Evolutionary conservation across 1,139 yeast species (phyloP), one percentile per base, ranked within the genome.

Genomic region (Diutina mesorugosa): DNA sequence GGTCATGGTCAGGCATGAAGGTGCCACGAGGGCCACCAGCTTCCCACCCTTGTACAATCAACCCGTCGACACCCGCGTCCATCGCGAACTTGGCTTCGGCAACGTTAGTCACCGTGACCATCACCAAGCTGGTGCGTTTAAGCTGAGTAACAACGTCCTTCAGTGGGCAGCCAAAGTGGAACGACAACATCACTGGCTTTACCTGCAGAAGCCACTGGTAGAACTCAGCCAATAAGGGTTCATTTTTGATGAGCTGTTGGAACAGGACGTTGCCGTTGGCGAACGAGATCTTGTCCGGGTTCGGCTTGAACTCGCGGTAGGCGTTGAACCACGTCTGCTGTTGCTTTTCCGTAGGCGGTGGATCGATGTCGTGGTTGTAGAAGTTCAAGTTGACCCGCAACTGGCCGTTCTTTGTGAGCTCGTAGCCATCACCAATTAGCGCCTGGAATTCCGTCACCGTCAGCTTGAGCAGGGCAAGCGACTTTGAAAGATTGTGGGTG

Each of bases 1-100:
- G 74, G 60, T 77, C 81, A 21, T 61, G 63, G 16, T 61, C 62
- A 2, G 61, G 61, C 9, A 70, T 59, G 58, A 73, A 78, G 60
- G 72, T 73, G 1, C 83, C 84, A 47, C 83, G 64, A 61, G 79
- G 83, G 0, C 83, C 83, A 51, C 83, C 83, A 2, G 83, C 83
- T 62, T 78, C 83, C 63, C 69, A 73, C 0, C 83, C 83, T 64
- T 79, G 84, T 45, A 73, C 66, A 3, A 76, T 66, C 6, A 78
- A 64, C 3, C 79, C 82, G 61, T 76, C 77, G 9, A 71, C 69
- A 0, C 69, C 70, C 0, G 60, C 52, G 0, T 64, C 64, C 4
- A 66, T 30, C 6, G 69, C 61, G 14, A 61, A 54, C 18, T 61
- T 50, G 0, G 76, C 77, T 61, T 79, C 83, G 2, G 62, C 61